phyloP scores from a whole-genome alignment of 495 filamentous ascomycete genomes.

The Aspergillus mulundensis region DNA sequence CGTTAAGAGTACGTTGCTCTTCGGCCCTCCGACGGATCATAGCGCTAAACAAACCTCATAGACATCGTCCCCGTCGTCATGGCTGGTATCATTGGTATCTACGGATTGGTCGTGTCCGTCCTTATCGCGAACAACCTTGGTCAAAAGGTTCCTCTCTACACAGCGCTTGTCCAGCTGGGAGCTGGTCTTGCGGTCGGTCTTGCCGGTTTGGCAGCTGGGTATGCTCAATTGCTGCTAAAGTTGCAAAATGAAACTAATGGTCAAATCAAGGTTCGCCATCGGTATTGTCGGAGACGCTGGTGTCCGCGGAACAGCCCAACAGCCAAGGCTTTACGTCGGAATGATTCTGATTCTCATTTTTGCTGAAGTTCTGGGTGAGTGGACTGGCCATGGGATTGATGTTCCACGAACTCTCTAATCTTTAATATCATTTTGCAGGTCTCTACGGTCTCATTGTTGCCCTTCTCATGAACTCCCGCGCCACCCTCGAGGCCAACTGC shows the following conservation, averaged over 20 bases:
- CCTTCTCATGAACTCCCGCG: slow-evolving; percentile 91
- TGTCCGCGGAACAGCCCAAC: slow-evolving; percentile 96
- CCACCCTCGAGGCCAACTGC: slow-evolving; percentile 30
- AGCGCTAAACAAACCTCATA: slow-evolving; percentile 35
- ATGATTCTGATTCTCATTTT: slow-evolving; percentile 99
- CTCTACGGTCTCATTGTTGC: slow-evolving; percentile 98
- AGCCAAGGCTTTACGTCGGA: slow-evolving; percentile 96
- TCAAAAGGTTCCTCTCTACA: slow-evolving; percentile 82
- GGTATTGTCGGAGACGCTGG: slow-evolving; percentile 99
- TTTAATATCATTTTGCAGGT: slow-evolving; percentile 45
- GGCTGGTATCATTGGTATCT: slow-evolving; percentile 99
- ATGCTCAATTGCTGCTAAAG: slow-evolving; percentile 11
- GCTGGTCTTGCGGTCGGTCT: slow-evolving; percentile 95
- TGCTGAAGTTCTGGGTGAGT: slow-evolving; percentile 95
- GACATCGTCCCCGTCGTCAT: slow-evolving; percentile 99
- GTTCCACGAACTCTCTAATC: neutral
- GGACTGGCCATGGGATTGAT: neutral
- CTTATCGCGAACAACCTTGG: slow-evolving; percentile 88
- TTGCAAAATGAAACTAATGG: slow-evolving; percentile 13
- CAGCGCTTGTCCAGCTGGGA: slow-evolving; percentile 94
- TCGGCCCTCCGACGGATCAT: neutral
- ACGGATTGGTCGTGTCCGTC: slow-evolving; percentile 97
- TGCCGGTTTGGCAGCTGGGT: slow-evolving; percentile 93
- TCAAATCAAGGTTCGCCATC: slow-evolving; percentile 71
- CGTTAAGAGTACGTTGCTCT: slow-evolving; percentile 82